These are phyloP conservation scores for Fusarium nodosum DNA, from an alignment of 2,329 filamentous ascomycete genomes.

Conservation along the genomic window DNA sequence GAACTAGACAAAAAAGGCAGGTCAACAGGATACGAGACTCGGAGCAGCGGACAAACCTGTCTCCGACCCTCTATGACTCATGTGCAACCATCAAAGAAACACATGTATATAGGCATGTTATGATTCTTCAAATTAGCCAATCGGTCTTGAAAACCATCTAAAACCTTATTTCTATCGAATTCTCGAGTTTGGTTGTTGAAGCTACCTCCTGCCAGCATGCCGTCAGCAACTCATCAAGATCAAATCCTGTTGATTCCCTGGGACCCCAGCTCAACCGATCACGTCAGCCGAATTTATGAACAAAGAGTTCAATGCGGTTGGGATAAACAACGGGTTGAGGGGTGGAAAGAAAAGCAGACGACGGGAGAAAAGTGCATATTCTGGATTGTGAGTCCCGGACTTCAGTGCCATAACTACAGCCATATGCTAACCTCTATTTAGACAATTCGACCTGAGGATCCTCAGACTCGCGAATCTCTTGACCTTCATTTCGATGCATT, in stretches of 20 bases:
- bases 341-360: slow-evolving; percentile 38
- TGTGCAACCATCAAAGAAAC: not conserved
- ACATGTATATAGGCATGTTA: not conserved
- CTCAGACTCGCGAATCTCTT: slow-evolving; percentile 8
- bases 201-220: slow-evolving; percentile 3
- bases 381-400: slow-evolving; percentile 42
- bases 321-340: slow-evolving; percentile 35
- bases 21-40: not conserved
- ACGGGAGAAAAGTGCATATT: slow-evolving; percentile 44
- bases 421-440: slow-evolving; percentile 5
- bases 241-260: slow-evolving; percentile 43
- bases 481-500: slow-evolving; percentile 34
- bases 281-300: slow-evolving; percentile 25
- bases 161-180: not conserved
- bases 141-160: not conserved
- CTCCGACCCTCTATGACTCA: slow-evolving; percentile 24
- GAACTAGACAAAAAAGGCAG: not conserved
- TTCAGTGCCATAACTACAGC: rapidly evolving
- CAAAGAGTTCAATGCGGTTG: slow-evolving; percentile 46
- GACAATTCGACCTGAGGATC: slow-evolving; percentile 26
- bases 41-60: slow-evolving; percentile 13
- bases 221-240: slow-evolving; percentile 6
- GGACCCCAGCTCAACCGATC: slow-evolving; percentile 41
- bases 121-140: not conserved
- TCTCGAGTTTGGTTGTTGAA: rapidly evolving